Evolutionary conservation across 305 asterid species (phyloP), one percentile per base, ranked within the genome.

Genomic region (Stenogyne calaminthoides): DNA sequence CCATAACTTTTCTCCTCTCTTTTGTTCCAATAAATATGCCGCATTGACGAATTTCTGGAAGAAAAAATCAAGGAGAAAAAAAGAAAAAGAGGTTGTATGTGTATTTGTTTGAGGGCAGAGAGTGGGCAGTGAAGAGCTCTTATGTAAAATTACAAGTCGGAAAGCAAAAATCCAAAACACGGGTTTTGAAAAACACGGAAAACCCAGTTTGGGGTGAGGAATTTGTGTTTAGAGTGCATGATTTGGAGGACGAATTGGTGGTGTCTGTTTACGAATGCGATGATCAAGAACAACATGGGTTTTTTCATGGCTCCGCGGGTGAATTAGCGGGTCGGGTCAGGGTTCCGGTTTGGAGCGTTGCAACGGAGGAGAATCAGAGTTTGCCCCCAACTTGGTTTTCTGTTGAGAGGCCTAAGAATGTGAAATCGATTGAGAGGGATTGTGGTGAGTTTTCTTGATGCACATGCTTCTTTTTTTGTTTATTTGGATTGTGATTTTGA

Each of bases 351-450:
- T 76, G 83, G 88, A 82, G 83, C 20, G 84, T 94, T 67, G 87
- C 80, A 6, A 78, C 82, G 8, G 98, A 91, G 76, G 96, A 87
- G 80, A 85, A 83, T 62, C 88, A 80, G 80, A 82, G 44, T 70
- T 69, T 94, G 91, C 91, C 90, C 1, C 91, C 97, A 0, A 90
- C 96, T 83, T 94, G 97, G 97, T 94, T 94, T 64, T 73, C 95
- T 6, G 55, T 91, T 64, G 81, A 80, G 74, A 82, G 76, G 77
- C 80, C 77, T 58, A 89, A 88, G 81, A 77, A 54, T 60, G 78
- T 16, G 34, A 85, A 76, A 73, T 82, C 91, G 42, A 67, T 59
- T 47, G 72, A 78, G 12, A 83, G 74, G 72, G 84, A 83, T 75
- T 83, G 77, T 74, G 97, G 99, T 94, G 52, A 75, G 86, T 52